Base-by-base conservation (phyloP, 164 flowering plant species). In the Vitis amurensis region DNA sequence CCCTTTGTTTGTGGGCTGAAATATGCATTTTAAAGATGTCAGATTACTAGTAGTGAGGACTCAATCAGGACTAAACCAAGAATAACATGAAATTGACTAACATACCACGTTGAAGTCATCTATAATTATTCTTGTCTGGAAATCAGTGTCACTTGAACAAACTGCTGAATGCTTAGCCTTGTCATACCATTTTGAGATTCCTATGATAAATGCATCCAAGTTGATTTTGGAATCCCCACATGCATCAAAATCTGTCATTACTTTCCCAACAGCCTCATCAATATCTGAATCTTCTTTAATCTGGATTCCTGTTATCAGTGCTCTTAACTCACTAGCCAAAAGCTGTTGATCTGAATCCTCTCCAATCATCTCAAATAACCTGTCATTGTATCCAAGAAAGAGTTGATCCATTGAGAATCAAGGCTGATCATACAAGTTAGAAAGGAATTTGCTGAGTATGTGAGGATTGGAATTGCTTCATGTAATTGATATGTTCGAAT, bases 231-330 rank as follows among this genome's bases (percentile, higher is more conserved):
- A 14, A 68, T 86, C 82, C 12, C 27, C 58, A 47, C 74, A 55
- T 14, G 71, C 69, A 67, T 84, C 89, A 30, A 86, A 71, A 19
- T 81, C 85, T 56, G 69, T 57, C 67, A 86, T 60, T 10, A 84
- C 50, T 59, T 59, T 59, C 61, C 29, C 14, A 6, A 59, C 27
- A 19, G 8, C 61, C 3, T 59, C 61, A 19, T 59, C 29, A 9
- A 17, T 59, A 10, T 29, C 61, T 11, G 27, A 29, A 59, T 59
- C 61, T 19, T 13, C 61, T 59, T 59, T 29, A 29, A 59, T 64
- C 13, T 68, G 72, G 12, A 76, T 72, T 48, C 79, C 79, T 9
- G 71, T 67, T 16, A 76, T 44, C 53, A 76, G 69, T 59, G 79
- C 79, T 59, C 76, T 29, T 58, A 76, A 55, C 69, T 76, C 79